Evolutionary conservation across 202 grass and related monocot genomes (phyloP), one percentile per base, ranked within the genome.

Genomic region (Miscanthus sacchariflorus): DNA sequence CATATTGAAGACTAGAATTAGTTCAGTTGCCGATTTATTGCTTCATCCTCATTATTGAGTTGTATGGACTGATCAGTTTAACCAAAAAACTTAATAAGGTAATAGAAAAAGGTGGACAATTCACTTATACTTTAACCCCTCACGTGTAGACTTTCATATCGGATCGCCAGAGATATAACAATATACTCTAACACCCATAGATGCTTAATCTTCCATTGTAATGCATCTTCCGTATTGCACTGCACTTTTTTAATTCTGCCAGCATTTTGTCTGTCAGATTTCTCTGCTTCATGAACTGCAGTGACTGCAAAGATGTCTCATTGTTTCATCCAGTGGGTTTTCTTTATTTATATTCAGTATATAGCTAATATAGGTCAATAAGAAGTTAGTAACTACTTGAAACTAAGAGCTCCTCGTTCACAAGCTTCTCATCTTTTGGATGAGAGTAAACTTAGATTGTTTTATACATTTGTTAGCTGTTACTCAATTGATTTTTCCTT

Each of bases 401-500:
- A 82, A 35, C 30, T 72, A 27, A 7, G n/a, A 73, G 50, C 12
- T 61, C 36, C 12, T 13, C n/a, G 0, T 42, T 59, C 49, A 73
- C n/a, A 73, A 7, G 7, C 5, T 63, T 74, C 10, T 28, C 81
- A 59, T 27, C 68, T 83, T 83, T 36, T 64, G 14, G 4, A 74
- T 64, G 50, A 46, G 14, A 83, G 25, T 59, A 67, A 63, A 59
- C 56, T 44, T 84, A 9, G 23, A 85, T 66, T 44, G 3, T 18
- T 81, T 17, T 27, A 28, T 85, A 13, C 76, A 50, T 45, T 43
- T 56, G 12, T 68, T 67, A 67, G 24, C 65, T 23, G 65, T 71
- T 56, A 48, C 7, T 46, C 71, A 12, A 85, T 68, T 7, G 10
- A 38, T 49, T 73, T 73, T 69, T 70, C 48, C 46, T 77, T 83